Percentiles rank a stretch among this genome's conserved stretches.
phyloP scores from a whole-genome alignment of 768 basidiomycete genomes.

The Suillus subalutaceus region DNA sequence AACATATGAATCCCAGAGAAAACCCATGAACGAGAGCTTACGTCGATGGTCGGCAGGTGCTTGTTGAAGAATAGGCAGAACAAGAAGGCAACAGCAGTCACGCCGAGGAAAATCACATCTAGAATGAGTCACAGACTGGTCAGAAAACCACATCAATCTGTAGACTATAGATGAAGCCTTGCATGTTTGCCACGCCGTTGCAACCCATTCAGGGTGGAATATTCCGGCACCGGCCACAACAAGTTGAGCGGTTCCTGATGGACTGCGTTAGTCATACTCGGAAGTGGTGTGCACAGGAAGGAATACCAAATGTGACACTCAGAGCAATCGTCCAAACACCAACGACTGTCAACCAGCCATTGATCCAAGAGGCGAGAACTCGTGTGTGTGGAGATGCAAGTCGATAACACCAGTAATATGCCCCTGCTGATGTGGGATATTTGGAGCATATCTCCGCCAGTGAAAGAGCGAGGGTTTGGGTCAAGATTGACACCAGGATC shows the following conservation, averaged over 20 bases:
- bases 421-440: slow-evolving; percentile 63
- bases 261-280: neutral
- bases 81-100: slow-evolving; percentile 49
- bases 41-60: slow-evolving; percentile 52
- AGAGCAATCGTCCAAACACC: slow-evolving; percentile 72
- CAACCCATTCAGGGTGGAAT: slow-evolving; percentile 60
- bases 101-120: slow-evolving; percentile 61
- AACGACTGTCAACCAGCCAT: slow-evolving; percentile 70
- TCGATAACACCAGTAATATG: slow-evolving; percentile 70
- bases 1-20: slow-evolving; percentile 8
- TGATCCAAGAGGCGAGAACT: slow-evolving; percentile 62
- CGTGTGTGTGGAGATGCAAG: slow-evolving; percentile 55
- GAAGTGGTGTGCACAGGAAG: neutral
- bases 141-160: neutral
- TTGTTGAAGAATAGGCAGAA: slow-evolving; percentile 61
- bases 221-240: slow-evolving; percentile 61
- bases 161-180: slow-evolving; percentile 14
- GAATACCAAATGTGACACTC: slow-evolving; percentile 60
- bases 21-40: slow-evolving; percentile 22
- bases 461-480: slow-evolving; percentile 52
- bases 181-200: slow-evolving; percentile 66
- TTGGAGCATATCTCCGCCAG: slow-evolving; percentile 62
- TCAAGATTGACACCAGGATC: slow-evolving; percentile 52
- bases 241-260: slow-evolving; percentile 59
- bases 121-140: slow-evolving; percentile 8